Evolutionary conservation across 352 stramenopile genomes (phyloP).

Genomic region (Globisporangium emineosum): DNA sequence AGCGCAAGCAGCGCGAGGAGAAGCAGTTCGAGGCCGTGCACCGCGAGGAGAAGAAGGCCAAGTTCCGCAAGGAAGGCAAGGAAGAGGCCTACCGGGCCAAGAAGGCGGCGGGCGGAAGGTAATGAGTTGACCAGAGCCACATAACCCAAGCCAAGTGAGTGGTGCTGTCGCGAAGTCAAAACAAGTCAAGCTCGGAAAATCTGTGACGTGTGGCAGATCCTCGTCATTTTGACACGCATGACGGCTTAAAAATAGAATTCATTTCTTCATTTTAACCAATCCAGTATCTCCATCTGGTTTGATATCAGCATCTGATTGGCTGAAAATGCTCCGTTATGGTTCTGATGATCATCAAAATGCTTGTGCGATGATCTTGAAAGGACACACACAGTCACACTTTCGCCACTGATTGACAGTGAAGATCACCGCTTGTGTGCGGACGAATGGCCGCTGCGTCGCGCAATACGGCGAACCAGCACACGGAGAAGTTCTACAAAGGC

Average conservation of each 20-base stretch:
- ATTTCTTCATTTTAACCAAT: constrained; percentile 1
- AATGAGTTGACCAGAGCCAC: neutral
- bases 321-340: neutral
- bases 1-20: constrained; percentile 92
- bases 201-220: constrained; percentile 10
- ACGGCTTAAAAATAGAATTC: constrained; percentile 8
- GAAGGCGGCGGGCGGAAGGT: constrained; percentile 33
- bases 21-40: constrained; percentile 85
- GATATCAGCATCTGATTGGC: neutral
- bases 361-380: neutral
- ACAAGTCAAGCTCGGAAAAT: neutral
- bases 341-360: too few species aligned
- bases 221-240: constrained; percentile 7
- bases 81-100: constrained; percentile 52
- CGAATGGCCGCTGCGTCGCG: neutral
- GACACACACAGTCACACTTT: neutral
- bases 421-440: neutral
- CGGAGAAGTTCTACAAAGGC: constrained; percentile 56
- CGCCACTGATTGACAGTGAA: neutral
- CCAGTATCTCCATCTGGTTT: neutral
- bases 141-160: neutral
- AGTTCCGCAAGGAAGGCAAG: constrained; percentile 82
- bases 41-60: constrained; percentile 84
- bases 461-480: constrained; percentile 3
- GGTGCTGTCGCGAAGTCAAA: constrained; percentile 1